These are phyloP conservation scores for Verticillium nonalfalfae DNA, from an alignment of 2,329 filamentous ascomycete genomes.

Conservation along the genomic window DNA sequence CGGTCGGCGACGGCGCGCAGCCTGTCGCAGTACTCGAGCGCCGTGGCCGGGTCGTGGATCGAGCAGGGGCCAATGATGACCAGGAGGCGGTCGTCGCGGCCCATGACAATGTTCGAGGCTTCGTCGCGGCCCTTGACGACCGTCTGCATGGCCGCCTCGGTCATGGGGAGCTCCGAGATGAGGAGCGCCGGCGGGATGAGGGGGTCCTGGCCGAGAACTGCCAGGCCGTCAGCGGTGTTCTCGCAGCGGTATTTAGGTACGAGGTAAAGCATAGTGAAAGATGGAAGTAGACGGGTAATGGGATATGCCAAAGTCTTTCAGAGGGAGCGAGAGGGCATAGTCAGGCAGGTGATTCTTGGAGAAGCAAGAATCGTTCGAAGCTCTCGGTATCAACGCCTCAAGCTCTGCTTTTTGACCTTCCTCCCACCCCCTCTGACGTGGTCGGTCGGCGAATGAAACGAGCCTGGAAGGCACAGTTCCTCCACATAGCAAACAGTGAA, in stretches of 20 bases:
- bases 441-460: too few species aligned
- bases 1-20: slow-evolving; percentile 73
- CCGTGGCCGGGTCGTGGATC: slow-evolving; percentile 86
- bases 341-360: too few species aligned
- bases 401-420: too few species aligned
- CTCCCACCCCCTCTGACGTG: too few species aligned
- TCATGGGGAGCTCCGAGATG: slow-evolving; percentile 75
- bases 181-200: slow-evolving; percentile 85
- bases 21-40: slow-evolving; percentile 79
- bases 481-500: too few species aligned
- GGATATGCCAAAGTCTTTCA: background rate
- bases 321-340: background rate
- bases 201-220: slow-evolving; percentile 91
- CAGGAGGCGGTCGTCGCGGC: slow-evolving; percentile 77
- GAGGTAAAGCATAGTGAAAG: background rate
- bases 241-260: background rate
- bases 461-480: background rate
- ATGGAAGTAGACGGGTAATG: background rate
- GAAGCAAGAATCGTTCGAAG: too few species aligned
- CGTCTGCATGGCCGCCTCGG: slow-evolving; percentile 55
- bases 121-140: slow-evolving; percentile 66
- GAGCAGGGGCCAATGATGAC: slow-evolving; percentile 96
- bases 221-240: slow-evolving; percentile 3
- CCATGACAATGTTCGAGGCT: slow-evolving; percentile 69
- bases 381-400: too few species aligned